Conservation (phyloP, 2,329 filamentous ascomycete species). For the Cladosporium oxysporum region DNA sequence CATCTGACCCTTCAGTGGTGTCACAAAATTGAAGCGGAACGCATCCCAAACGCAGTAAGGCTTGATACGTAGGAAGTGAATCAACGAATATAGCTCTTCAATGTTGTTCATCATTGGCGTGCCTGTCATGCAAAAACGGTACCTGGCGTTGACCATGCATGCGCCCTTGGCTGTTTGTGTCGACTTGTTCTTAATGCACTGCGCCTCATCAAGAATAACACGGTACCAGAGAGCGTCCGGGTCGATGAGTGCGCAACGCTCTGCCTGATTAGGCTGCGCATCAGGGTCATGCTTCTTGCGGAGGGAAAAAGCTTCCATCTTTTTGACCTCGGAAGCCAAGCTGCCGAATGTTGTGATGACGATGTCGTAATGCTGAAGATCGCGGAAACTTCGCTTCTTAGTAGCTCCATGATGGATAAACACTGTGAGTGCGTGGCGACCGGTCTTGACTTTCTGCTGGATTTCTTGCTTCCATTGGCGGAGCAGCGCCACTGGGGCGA, state of each 20-base stretch:
- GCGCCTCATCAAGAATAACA: constrained; percentile 76
- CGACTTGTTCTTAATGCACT: constrained; percentile 75
- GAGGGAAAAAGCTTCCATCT: constrained; percentile 54
- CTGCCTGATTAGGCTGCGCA: constrained; percentile 35
- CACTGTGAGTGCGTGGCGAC: constrained; percentile 60
- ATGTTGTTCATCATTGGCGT: constrained; percentile 90
- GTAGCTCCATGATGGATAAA: constrained; percentile 66
- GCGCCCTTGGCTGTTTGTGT: constrained; percentile 64
- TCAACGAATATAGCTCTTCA: constrained; percentile 72
- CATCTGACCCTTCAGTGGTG: constrained; percentile 50
- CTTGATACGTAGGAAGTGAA: constrained; percentile 74
- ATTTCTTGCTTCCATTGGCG: constrained; percentile 87
- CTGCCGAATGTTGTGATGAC: constrained; percentile 80
- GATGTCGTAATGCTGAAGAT: constrained; percentile 68
- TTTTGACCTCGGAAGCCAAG: constrained; percentile 66
- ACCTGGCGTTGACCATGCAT: constrained; percentile 58
- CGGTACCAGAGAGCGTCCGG: constrained; percentile 61
- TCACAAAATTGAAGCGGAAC: constrained; percentile 63
- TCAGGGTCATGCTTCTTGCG: constrained; percentile 50
- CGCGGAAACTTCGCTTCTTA: constrained; percentile 60
- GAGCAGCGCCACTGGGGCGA: constrained; percentile 77
- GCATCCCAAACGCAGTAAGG: constrained; percentile 68
- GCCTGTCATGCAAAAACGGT: constrained; percentile 75
- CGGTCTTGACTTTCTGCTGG: constrained; percentile 62
- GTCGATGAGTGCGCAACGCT: constrained; percentile 47